These are phyloP conservation scores for Lotmaria passim DNA, from an alignment of 208 protist species.

Conservation along the genomic window DNA sequence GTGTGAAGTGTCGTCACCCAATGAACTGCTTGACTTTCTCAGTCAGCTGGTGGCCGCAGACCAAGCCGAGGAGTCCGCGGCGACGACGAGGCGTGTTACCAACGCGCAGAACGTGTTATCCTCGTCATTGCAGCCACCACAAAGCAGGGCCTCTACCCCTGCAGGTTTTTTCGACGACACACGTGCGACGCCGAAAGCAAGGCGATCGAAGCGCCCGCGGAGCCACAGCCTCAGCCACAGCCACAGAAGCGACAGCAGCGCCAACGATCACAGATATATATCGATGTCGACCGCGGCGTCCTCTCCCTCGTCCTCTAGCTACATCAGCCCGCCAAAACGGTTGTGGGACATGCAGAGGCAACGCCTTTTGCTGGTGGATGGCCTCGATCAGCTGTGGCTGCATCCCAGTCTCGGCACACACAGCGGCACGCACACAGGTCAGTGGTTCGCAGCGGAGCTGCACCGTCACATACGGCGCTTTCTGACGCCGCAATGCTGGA, in stretches of 20 bases:
- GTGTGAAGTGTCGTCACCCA: slow-evolving; percentile 30
- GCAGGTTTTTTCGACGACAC: no score
- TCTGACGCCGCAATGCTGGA: slow-evolving; percentile 17
- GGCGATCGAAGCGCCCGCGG: no score
- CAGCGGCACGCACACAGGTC: slow-evolving; percentile 35
- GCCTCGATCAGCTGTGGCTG: slow-evolving; percentile 30
- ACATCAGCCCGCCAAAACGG: background rate
- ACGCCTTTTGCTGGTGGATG: slow-evolving; percentile 27
- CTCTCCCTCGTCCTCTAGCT: background rate
- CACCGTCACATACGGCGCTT: slow-evolving; percentile 41
- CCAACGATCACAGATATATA: no score
- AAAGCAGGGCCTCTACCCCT: no score
- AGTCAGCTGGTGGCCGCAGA: slow-evolving; percentile 8
- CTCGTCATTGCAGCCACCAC: no score
- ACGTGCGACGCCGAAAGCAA: no score
- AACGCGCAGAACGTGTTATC: no score
- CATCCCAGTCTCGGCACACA: slow-evolving; percentile 27
- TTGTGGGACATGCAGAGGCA: slow-evolving; percentile 26
- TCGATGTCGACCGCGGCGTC: no score
- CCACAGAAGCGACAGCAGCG: background rate
- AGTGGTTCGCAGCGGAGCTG: slow-evolving; percentile 48
- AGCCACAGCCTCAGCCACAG: no score
- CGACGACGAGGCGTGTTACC: background rate
- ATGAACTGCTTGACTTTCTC: slow-evolving; percentile 45
- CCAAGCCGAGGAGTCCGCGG: background rate